Conservation (phyloP, 2,329 filamentous ascomycete genomes). For the Aspergillus tanneri region DNA sequence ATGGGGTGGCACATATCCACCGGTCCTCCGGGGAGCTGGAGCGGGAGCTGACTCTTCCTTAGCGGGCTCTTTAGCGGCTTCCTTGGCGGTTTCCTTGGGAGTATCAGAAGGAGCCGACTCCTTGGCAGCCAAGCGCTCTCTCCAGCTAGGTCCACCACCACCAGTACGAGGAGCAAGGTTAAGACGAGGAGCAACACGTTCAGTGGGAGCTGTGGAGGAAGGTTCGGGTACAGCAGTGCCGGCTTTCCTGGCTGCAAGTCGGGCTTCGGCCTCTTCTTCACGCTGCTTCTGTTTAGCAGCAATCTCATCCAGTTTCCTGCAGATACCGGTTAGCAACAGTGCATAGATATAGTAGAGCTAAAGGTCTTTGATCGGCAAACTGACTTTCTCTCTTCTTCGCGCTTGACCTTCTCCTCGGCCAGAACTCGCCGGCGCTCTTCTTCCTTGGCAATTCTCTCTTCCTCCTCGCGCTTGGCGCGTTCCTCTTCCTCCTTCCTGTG, state of each 20-base stretch:
- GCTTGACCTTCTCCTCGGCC: constrained; percentile 66
- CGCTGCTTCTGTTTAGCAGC: constrained; percentile 70
- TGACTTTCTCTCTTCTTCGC: constrained; percentile 60
- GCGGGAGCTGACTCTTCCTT: no score
- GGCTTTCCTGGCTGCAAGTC: constrained; percentile 66
- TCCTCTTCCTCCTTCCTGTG: constrained; percentile 81
- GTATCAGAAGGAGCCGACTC: constrained; percentile 31
- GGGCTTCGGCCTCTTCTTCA: constrained; percentile 83
- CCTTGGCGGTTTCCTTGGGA: constrained; percentile 18
- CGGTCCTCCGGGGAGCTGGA: constrained; percentile 29
- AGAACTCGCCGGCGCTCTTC: constrained; percentile 75
- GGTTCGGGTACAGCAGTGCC: constrained; percentile 37
- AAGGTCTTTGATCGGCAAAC: no score
- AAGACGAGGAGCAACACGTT: constrained; percentile 56
- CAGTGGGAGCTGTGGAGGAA: constrained; percentile 51
- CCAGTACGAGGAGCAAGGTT: constrained; percentile 53
- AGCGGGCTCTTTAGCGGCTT: constrained; percentile 26
- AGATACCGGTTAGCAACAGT: constrained; percentile 34
- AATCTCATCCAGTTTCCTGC: constrained; percentile 61
- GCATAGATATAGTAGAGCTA: no score
- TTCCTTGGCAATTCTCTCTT: constrained; percentile 75
- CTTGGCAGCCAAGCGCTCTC: constrained; percentile 59
- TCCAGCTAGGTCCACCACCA: constrained; percentile 52
- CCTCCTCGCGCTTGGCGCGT: constrained; percentile 74
- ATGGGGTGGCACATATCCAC: constrained; percentile 44